phyloP scores from a whole-genome alignment of 2,329 filamentous ascomycete genomes.

The Dothistroma pini region DNA sequence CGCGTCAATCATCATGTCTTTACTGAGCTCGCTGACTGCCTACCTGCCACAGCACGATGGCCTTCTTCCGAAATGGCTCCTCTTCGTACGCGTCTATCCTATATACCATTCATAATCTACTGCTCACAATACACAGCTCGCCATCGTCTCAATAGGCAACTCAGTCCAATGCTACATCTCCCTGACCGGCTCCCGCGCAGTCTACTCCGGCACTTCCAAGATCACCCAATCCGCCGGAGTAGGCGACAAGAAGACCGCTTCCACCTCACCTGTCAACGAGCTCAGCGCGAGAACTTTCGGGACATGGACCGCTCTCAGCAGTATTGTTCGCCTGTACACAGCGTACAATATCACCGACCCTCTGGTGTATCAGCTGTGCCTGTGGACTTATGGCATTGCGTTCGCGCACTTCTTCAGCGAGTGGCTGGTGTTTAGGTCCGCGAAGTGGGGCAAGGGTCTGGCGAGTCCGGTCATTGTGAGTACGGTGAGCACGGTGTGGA shows the following conservation, averaged over 20 bases:
- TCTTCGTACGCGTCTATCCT: conserved; percentile 50
- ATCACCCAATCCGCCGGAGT: conserved; percentile 1
- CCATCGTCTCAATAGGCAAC: conserved; percentile 78
- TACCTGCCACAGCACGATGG: conserved; percentile 48
- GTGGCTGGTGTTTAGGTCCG: conserved; percentile 73
- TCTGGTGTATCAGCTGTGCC: conserved; percentile 71
- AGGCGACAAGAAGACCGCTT: background rate
- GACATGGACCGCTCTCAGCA: conserved; percentile 79
- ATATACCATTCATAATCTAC: conserved; percentile 8
- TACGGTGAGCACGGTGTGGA: conserved; percentile 57
- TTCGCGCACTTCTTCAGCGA: conserved; percentile 75
- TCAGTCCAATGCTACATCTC: conserved; percentile 79
- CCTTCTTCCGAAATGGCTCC: conserved; percentile 61
- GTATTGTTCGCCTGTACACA: conserved; percentile 74
- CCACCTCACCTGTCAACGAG: conserved; percentile 58
- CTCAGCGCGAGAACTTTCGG: conserved; percentile 78
- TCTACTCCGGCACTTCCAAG: conserved; percentile 64
- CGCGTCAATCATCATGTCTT: conserved; percentile 9
- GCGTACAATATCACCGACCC: conserved; percentile 74
- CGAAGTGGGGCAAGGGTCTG: conserved; percentile 60
- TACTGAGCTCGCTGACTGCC: conserved; percentile 27
- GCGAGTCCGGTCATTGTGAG: conserved; percentile 57
- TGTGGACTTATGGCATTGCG: conserved; percentile 79
- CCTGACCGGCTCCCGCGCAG: conserved; percentile 74
- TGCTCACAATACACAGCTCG: conserved; percentile 56